A percentile compares a stretch with the other conserved stretches of the same genome.
Evolutionary conservation across 495 filamentous ascomycete genomes (phyloP).

Genomic region (Parathielavia appendiculata): DNA sequence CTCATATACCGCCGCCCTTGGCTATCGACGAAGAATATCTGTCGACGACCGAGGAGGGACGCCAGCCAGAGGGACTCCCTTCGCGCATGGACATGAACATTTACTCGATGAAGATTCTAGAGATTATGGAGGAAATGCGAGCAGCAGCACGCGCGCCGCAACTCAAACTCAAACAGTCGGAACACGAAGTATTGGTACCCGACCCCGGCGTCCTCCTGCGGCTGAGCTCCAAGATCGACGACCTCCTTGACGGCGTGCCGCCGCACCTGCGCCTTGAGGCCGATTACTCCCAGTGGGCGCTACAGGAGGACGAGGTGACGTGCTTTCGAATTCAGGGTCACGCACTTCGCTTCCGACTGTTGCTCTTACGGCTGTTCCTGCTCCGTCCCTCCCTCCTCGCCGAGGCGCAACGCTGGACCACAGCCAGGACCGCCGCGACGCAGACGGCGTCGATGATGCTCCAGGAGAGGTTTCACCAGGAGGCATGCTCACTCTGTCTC

Average conservation of each 20-base stretch:
- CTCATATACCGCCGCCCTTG: constrained; percentile 16
- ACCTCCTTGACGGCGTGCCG: constrained; percentile 10
- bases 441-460: constrained; percentile 3
- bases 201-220: constrained; percentile 16
- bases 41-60: constrained; percentile 12
- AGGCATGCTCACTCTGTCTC: constrained; percentile 18
- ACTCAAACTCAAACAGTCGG: not conserved
- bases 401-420: constrained; percentile 11
- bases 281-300: not conserved
- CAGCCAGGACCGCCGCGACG: not conserved
- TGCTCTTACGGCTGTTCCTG: constrained; percentile 15
- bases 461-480: constrained; percentile 20
- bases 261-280: constrained; percentile 9
- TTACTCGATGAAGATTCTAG: not conserved
- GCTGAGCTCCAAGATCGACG: constrained; percentile 17
- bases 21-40: constrained; percentile 35
- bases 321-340: constrained; percentile 6
- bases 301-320: not conserved
- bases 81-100: constrained; percentile 10
- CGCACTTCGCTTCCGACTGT: constrained; percentile 4
- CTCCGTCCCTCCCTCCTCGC: constrained; percentile 20
- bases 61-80: constrained; percentile 17
- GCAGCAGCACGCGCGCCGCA: not conserved
- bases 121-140: constrained; percentile 6
- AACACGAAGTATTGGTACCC: constrained; percentile 1